phyloP scores from a whole-genome alignment of 352 stramenopile genomes.

The Thraustotheca clavata region DNA sequence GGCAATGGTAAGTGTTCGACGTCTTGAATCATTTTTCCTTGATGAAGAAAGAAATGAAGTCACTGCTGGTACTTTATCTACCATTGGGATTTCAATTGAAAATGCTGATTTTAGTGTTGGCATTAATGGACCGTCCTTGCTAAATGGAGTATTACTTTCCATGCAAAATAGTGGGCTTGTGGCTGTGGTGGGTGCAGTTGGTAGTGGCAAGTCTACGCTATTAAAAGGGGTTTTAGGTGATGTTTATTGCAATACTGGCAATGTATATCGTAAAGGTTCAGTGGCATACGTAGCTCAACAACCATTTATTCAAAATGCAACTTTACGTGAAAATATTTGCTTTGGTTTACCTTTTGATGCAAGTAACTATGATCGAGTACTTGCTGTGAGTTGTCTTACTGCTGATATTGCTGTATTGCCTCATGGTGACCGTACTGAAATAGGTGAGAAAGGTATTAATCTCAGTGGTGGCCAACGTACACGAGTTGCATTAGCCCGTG shows the following conservation, averaged over 20 bases:
- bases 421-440: slow-evolving; percentile 64
- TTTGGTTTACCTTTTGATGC: slow-evolving; percentile 79
- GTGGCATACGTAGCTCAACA: slow-evolving; percentile 92
- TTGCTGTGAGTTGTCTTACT: slow-evolving; percentile 24
- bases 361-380: slow-evolving; percentile 24
- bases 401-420: slow-evolving; percentile 46
- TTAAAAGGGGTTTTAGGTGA: slow-evolving; percentile 93
- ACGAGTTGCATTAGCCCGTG: slow-evolving; percentile 45
- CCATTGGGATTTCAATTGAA: slow-evolving; percentile 31
- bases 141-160: slow-evolving; percentile 6
- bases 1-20: slow-evolving; percentile 60
- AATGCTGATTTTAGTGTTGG: slow-evolving; percentile 53
- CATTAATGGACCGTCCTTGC: slow-evolving; percentile 22
- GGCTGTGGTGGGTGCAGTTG: slow-evolving; percentile 68
- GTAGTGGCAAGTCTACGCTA: slow-evolving; percentile 93
- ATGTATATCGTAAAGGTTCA: slow-evolving; percentile 70
- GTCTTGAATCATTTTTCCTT: slow-evolving; percentile 45
- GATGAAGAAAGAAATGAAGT: slow-evolving; percentile 62
- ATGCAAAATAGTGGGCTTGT: neutral
- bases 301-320: slow-evolving; percentile 96
- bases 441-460: slow-evolving; percentile 75
- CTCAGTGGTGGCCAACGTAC: slow-evolving; percentile 78
- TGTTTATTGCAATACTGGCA: slow-evolving; percentile 31
- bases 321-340: slow-evolving; percentile 93
- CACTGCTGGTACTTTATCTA: slow-evolving; percentile 55